Evolutionary conservation across 106 monocot genomes (phyloP).

Genomic region (Gastrodia elata): DNA sequence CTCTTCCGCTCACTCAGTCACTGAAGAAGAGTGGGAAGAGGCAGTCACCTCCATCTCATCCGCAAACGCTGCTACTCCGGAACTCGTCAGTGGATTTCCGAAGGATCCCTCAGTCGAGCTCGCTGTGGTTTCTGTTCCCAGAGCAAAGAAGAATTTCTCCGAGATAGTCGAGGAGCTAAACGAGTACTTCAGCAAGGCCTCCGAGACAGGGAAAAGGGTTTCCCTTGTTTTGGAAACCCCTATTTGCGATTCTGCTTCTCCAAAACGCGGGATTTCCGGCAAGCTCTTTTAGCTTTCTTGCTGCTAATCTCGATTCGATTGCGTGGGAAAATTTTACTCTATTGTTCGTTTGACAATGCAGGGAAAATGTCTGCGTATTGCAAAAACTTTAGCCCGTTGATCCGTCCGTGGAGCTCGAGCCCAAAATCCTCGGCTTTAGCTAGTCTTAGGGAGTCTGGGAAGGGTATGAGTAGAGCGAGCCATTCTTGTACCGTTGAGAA

Average conservation of each 20-base stretch:
- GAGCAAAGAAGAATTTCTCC: slow-evolving; percentile 50
- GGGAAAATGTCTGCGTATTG: slow-evolving; percentile 63
- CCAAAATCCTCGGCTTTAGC: slow-evolving; percentile 20
- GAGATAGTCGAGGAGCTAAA: slow-evolving; percentile 85
- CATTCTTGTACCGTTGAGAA: slow-evolving; percentile 86
- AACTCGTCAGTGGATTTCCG: slow-evolving; percentile 23
- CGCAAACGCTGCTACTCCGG: slow-evolving; percentile 18
- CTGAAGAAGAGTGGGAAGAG: slow-evolving; percentile 74
- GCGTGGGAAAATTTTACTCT: background rate
- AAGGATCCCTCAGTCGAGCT: slow-evolving; percentile 49
- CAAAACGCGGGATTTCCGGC: slow-evolving; percentile 33
- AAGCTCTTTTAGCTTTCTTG: background rate
- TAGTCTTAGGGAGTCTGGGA: slow-evolving; percentile 22
- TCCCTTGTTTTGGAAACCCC: slow-evolving; percentile 53
- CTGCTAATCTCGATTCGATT: background rate
- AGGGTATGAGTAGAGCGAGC: slow-evolving; percentile 16
- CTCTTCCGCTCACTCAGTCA: slow-evolving; percentile 9
- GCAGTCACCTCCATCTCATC: slow-evolving; percentile 22
- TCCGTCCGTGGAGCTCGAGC: slow-evolving; percentile 38
- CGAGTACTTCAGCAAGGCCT: slow-evolving; percentile 82
- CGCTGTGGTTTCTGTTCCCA: slow-evolving; percentile 47
- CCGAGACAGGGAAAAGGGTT: slow-evolving; percentile 54
- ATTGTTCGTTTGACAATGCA: slow-evolving; percentile 12
- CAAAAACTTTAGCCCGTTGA: slow-evolving; percentile 49
- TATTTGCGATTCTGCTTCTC: slow-evolving; percentile 17